phyloP scores from a whole-genome alignment of 2,329 filamentous ascomycete species.

The Talaromyces atroroseus region DNA sequence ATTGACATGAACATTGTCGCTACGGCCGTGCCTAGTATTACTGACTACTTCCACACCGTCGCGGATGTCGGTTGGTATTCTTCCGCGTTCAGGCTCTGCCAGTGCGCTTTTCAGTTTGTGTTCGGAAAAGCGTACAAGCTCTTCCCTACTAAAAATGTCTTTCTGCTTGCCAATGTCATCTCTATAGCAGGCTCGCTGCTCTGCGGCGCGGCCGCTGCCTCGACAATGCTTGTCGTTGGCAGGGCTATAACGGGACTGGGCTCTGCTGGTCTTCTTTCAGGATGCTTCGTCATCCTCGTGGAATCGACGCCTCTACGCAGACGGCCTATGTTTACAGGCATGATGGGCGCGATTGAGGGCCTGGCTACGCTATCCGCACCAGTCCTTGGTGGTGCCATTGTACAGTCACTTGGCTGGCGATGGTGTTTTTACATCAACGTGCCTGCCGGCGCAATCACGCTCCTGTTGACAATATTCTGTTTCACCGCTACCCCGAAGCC shows the following conservation, averaged over 20 bases:
- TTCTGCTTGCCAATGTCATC: slow-evolving; percentile 44
- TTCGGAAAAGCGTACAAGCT: slow-evolving; percentile 47
- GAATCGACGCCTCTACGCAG: slow-evolving; percentile 43
- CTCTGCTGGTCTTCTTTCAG: slow-evolving; percentile 34
- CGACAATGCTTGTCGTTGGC: slow-evolving; percentile 46
- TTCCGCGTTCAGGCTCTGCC: slow-evolving; percentile 47
- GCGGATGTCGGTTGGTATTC: slow-evolving; percentile 51
- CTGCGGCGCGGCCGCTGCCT: slow-evolving; percentile 42
- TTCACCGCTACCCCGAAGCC: neutral
- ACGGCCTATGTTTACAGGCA: slow-evolving; percentile 41
- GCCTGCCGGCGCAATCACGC: neutral
- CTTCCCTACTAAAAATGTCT: slow-evolving; percentile 52
- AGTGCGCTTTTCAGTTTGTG: slow-evolving; percentile 33
- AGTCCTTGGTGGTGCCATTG: slow-evolving; percentile 30
- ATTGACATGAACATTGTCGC: slow-evolving; percentile 47
- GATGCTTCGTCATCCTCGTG: slow-evolving; percentile 44
- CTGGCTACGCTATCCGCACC: slow-evolving; percentile 45
- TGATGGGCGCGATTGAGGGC: slow-evolving; percentile 44
- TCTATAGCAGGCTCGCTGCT: slow-evolving; percentile 52
- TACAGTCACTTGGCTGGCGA: slow-evolving; percentile 38
- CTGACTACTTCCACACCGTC: slow-evolving; percentile 46
- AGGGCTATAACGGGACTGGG: slow-evolving; percentile 43
- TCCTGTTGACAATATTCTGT: neutral
- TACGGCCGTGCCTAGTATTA: slow-evolving; percentile 53
- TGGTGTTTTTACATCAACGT: slow-evolving; percentile 53